Evolutionary conservation across 1,139 yeast genomes (phyloP), one percentile per base, ranked within the genome.

Genomic region (Barnettozyma hawaiiensis): DNA sequence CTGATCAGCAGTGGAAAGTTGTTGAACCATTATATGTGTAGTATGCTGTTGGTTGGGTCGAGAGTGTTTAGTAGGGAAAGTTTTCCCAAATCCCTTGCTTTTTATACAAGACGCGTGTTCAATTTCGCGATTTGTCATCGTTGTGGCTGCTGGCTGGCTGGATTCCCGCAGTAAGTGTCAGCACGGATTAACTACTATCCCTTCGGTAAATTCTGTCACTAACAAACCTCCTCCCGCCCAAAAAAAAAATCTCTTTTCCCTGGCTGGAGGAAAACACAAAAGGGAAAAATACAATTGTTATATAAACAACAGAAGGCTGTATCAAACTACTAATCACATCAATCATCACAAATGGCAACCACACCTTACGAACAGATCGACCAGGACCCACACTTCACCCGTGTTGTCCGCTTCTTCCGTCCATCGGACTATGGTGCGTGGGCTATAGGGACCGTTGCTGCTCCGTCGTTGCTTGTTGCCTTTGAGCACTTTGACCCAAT

Each of bases 361-460:
- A n/a, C 50, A 1, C 48, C 47, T n/a, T 49, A 33, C 38, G 54
- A 51, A 28, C 47, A 60, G 14, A 86, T 86, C 58, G 96, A 86
- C 61, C 73, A 76, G 44, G 96, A 86, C 62, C 96, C 96, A 34
- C 79, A 81, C 52, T 83, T 85, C 64, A 58, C 63, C 43, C 72
- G 86, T 51, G 95, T 86, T 27, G 78, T 86, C 21, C 69, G 79
- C 37, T 86, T 81, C 66, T 78, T 85, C 64, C 73, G 96, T 60
- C 63, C 75, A 18, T 70, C 81, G 10, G 96, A 86, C 64, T 77
- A 76, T 57, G 74, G 70, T 14, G 63, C 69, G 33, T 78, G 87
- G 82, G 87, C 77, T 3, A 72, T 74, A n/a, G 64, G 70, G 42
- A 70, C 86, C 5, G 76, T 76, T 14, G 78, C 75, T 12, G 86